Conservation (phyloP, 2,329 filamentous ascomycete genomes). For the Phialocephala subalpina region DNA sequence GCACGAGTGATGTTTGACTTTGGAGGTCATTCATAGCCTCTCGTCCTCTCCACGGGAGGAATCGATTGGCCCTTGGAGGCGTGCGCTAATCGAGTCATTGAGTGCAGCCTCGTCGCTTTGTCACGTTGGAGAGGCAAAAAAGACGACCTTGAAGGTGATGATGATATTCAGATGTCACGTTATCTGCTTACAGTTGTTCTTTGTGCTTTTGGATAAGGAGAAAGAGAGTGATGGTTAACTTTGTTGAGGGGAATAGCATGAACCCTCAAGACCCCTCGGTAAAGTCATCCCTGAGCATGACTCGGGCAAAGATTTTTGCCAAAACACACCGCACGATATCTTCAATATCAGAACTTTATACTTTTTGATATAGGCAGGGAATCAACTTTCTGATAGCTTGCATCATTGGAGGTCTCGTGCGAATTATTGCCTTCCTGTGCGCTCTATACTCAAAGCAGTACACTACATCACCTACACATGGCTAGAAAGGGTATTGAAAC, state of each 20-base stretch:
- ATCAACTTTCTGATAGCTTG: background rate
- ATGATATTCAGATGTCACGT: constrained; percentile 4
- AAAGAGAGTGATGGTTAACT: background rate
- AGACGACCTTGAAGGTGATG: background rate
- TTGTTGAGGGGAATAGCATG: background rate
- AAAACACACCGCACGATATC: background rate
- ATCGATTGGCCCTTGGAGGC: background rate
- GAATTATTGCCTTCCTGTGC: background rate
- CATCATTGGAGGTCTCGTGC: constrained; percentile 1
- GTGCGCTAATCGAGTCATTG: background rate
- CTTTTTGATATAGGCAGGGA: constrained; percentile 16
- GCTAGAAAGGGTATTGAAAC: background rate
- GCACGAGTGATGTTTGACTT: constrained; percentile 1
- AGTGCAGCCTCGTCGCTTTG: background rate
- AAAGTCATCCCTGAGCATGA: background rate
- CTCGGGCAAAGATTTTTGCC: constrained; percentile 1
- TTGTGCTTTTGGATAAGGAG: background rate
- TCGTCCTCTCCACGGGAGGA: background rate
- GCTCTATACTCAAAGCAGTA: background rate
- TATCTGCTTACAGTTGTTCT: background rate
- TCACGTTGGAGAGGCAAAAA: background rate
- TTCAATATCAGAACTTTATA: background rate
- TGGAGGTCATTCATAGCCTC: background rate
- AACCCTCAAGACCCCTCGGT: constrained; percentile 1
- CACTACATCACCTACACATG: background rate